Conservation (phyloP, 148 eudicot species). For the Bassia scoparia region DNA sequence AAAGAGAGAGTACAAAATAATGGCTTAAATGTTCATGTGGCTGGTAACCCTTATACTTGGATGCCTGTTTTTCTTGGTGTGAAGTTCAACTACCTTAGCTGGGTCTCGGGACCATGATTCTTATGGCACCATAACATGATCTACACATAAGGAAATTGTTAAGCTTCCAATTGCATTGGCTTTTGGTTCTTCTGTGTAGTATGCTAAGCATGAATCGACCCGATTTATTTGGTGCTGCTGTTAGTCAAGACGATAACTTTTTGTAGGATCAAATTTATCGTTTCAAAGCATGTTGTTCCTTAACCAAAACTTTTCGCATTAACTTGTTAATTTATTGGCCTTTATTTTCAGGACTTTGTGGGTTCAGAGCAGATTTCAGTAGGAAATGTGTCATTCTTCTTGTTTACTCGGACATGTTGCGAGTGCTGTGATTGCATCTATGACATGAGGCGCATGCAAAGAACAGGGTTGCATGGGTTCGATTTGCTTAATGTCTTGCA, state of each 20-base stretch:
- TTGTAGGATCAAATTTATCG: not conserved
- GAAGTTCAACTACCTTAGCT: no score
- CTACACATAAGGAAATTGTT: slow-evolving; percentile 4
- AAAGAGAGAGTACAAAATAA: not conserved
- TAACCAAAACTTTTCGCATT: not conserved
- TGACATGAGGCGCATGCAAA: slow-evolving; percentile 93
- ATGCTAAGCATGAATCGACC: no score
- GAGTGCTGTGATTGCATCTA: slow-evolving; percentile 78
- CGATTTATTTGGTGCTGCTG: no score
- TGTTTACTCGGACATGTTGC: slow-evolving; percentile 98
- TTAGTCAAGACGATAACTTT: no score
- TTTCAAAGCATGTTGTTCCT: slow-evolving; percentile 2
- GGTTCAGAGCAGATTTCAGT: slow-evolving; percentile 95
- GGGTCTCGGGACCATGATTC: slow-evolving; percentile 8
- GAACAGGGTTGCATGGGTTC: slow-evolving; percentile 68
- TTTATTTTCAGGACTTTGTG: slow-evolving; percentile 61
- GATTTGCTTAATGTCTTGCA: slow-evolving; percentile 69
- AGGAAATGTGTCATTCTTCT: slow-evolving; percentile 90
- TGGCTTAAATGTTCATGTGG: no score
- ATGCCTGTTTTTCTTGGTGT: no score
- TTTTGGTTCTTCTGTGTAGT: not conserved
- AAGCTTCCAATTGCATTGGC: slow-evolving; percentile 13
- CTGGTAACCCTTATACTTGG: no score
- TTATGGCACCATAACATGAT: not conserved
- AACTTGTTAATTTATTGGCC: not conserved